Evolutionary conservation across 2,329 filamentous ascomycete genomes (phyloP), one percentile per base, ranked within the genome.

Genomic region (Myrmaecium sp.): DNA sequence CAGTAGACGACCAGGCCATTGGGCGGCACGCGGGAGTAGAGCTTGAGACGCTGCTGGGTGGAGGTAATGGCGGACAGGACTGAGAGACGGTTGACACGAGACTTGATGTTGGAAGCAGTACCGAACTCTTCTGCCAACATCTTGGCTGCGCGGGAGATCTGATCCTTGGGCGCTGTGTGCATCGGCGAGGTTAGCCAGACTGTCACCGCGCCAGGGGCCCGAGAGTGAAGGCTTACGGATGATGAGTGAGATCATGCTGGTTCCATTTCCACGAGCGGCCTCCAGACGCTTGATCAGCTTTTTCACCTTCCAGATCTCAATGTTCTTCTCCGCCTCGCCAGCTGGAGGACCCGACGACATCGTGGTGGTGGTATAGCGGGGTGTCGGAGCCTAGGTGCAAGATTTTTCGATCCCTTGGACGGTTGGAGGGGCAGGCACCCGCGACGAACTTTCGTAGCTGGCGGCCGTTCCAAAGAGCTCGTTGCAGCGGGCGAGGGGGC

Each of bases 101-200:
- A 98, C 60, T 98, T 98, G 66, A 98, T 98, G 62, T 98, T 98
- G 46, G 84, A 94, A 34, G 89, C 91, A 33, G 89, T 98, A 52
- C 89, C 89, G 52, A 89, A 93, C 80, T 93, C 84, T 94, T 98
- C 89, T 64, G 91, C 91, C 75, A 98, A 78, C 89, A 98, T 98
- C 70, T 95, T 95, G 33, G 89, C 81, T 29, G 81, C 78, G 48
- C 84, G 77, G 23, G 89, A 95, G 37, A 98, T 71, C 62, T 98
- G 89, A 57, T 94, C 84, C 72, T 98, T 98, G 42, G 89, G 89
- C 33, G 89, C 82, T 91, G 47, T 30, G 25, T 37, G 44, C 30
- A 31, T 21, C 21, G 14, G 7, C 8, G 14, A 7, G 13, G 30
- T 31, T 26, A 31, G 30, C 26, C 7, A 10, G 14, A 9, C 22